Base-by-base conservation (phyloP, 208 protist species). In the Trypanosoma vivax region DNA sequence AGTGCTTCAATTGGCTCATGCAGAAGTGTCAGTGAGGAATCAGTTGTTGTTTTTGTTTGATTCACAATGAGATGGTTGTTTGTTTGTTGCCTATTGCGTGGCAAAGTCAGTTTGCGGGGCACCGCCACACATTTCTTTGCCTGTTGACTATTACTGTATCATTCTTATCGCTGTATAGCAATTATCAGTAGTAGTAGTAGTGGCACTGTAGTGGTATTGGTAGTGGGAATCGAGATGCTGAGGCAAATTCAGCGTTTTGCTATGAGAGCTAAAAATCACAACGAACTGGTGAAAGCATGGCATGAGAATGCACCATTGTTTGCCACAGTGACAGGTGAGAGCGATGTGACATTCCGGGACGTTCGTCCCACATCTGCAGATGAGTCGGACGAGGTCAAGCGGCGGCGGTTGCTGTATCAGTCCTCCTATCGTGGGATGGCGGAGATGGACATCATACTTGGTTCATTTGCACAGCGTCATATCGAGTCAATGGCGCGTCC, bases 401-500 rank as follows among this genome's bases (percentile, higher is more conserved):
- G 82, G 7, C 77, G 79, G 2, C 86, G 86, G 0, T 68, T 93
- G 4, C 59, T 82, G 3, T 93, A 85, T 46, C 86, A 93, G 52
- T 93, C 86, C 0, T 65, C 60, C 11, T 93, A 93, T 53, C 82
- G 86, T 3, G 86, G 86, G 0, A 93, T 93, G 86, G 77, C 81
- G 34, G 86, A 93, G 72, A 93, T 93, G 86, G 86, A 93, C 43
- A 76, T 93, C 51, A 83, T 93, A 56, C 79, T 88, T 27, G 86
- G 86, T 11, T 67, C 79, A 50, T 93, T 90, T 47, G 82, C 82
- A 11, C 79, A 77, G 2, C 67, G 62, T 25, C 72, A 79, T 54
- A 51, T 90, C 3, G 58, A 53, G 10, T 50, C 51, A 9, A 65
- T 93, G 21, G 48, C 70, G 33, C 42, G 43, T 5, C 52, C 21